Conservation (phyloP, 2,329 filamentous ascomycete genomes). For the Neopestalotiopsis sp. region DNA sequence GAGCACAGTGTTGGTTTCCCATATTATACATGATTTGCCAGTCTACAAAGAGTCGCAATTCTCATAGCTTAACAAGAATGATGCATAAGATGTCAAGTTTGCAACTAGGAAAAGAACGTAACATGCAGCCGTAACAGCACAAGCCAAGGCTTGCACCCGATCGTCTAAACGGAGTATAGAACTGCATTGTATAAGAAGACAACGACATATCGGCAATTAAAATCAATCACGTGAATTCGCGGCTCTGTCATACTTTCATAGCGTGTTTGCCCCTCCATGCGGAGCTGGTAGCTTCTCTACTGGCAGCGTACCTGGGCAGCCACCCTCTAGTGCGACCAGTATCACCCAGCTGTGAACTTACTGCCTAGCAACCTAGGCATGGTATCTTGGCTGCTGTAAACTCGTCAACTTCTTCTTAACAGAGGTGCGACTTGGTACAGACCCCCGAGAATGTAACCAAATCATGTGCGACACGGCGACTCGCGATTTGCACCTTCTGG, state of each 20-base stretch:
- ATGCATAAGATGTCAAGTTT: too few species aligned
- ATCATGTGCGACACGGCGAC: background rate
- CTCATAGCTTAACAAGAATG: too few species aligned
- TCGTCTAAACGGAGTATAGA: too few species aligned
- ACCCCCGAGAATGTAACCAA: background rate
- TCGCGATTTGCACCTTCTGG: background rate
- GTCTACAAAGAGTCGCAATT: too few species aligned
- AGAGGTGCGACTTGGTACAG: background rate
- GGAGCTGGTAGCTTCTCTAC: background rate
- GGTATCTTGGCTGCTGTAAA: too few species aligned
- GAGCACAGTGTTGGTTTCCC: too few species aligned
- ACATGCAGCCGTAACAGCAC: too few species aligned
- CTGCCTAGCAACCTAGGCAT: too few species aligned
- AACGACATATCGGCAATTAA: background rate
- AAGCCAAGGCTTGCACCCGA: too few species aligned
- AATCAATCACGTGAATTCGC: slow-evolving; percentile 9
- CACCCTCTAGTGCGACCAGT: background rate
- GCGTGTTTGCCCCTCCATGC: slow-evolving; percentile 8
- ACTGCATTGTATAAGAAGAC: background rate
- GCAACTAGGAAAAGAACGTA: too few species aligned
- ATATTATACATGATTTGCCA: too few species aligned
- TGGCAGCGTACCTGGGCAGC: background rate
- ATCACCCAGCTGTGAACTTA: background rate
- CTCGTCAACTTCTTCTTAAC: background rate
- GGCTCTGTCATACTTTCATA: background rate